Evolutionary conservation across 2,329 filamentous ascomycete species (phyloP), one percentile per base, ranked within the genome.

Genomic region (Claviceps capensis): DNA sequence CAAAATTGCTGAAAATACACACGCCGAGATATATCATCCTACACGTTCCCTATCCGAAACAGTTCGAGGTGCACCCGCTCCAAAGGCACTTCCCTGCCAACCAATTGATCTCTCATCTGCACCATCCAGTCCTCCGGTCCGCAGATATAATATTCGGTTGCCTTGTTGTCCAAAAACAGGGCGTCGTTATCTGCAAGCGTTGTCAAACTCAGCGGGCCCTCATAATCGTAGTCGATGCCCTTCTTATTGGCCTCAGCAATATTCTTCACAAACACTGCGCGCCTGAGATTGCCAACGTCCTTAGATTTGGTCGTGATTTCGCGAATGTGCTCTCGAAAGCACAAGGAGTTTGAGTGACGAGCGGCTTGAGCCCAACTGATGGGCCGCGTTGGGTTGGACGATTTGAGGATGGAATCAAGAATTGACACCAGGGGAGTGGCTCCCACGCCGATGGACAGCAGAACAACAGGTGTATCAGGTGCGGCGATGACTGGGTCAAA

Each of bases 91-190:
- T 80, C 81, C 53, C 69, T 63, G 1, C 58, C 66, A 57, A 71
- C 65, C 53, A 88, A 66, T 54, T 69, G 71, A 14, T 65, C 63
- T 57, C 76, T 69, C 26, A 77, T 68, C 46, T 79, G 74, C 11
- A 72, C 58, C 85, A 88, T 88, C 69, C 88, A 88, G 16, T 62
- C 61, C 50, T 73, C 71, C 0, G 85, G 84, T 0, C 85, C 85
- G 60, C 85, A 88, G 45, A 86, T 65, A 59, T 78, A 88, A 63
- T 87, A 89, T 58, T 79, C 69, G 0, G 85, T 72, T 47, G 65
- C 64, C 1, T 63, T 48, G 57, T 84, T 68, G 16, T 70, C 67
- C 2, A 81, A 60, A 56, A 73, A 78, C 34, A 88, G 65, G 44
- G 76, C 69, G 0, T 64, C 60, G 16, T 74, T 67, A 8, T 63